Evolutionary conservation across 805 yeast species (phyloP).

Genomic region (Huiozyma naganishii): DNA sequence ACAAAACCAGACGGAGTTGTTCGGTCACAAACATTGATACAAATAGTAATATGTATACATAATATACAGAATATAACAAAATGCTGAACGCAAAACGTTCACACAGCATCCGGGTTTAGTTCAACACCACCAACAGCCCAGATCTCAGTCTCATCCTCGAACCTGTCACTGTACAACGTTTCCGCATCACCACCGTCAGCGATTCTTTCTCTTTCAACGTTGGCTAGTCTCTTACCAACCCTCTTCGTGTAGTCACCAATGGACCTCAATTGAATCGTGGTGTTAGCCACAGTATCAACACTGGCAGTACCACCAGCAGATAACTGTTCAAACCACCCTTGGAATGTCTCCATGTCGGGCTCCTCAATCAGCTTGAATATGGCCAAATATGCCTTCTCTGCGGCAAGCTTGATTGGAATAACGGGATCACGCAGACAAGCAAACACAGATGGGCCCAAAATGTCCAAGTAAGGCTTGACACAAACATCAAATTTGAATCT

Average conservation of each 20-base stretch:
- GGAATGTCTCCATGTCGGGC: conserved; percentile 40
- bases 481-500: conserved; percentile 43
- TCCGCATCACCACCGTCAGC: conserved; percentile 87
- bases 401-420: conserved; percentile 87
- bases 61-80: too few species aligned
- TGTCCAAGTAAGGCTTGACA: conserved; percentile 43
- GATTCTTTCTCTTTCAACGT: conserved; percentile 77
- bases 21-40: too few species aligned
- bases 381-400: conserved; percentile 78
- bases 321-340: conserved; percentile 47
- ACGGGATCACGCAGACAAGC: conserved; percentile 76
- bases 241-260: conserved; percentile 82
- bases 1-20: too few species aligned
- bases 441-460: conserved; percentile 64
- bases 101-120: conserved; percentile 17
- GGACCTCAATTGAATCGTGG: conserved; percentile 56
- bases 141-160: conserved; percentile 77
- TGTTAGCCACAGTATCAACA: conserved; percentile 33
- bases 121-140: conserved; percentile 81
- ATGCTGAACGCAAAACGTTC: too few species aligned
- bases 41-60: too few species aligned
- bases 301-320: conserved; percentile 22
- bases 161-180: conserved; percentile 70
- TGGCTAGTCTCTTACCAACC: conserved; percentile 79
- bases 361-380: conserved; percentile 67